Conservation (phyloP, 768 basidiomycete species). For the Pholiota molesta region DNA sequence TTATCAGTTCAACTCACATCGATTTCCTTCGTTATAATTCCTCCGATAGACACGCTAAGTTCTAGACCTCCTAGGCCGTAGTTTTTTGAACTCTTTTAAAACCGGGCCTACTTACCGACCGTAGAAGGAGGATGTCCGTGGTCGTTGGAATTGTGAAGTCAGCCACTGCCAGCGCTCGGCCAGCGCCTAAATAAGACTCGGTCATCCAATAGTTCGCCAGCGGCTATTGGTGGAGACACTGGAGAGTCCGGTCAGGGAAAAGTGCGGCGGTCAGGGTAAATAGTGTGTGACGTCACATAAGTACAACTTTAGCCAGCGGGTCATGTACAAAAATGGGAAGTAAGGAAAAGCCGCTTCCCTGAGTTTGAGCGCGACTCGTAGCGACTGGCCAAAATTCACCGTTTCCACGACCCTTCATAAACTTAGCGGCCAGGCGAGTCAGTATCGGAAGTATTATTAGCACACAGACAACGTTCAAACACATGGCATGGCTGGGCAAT, state of each 20-base stretch:
- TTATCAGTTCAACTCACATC: not conserved
- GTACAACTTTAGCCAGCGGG: not conserved
- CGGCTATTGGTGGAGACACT: not conserved
- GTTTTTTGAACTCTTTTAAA: no score
- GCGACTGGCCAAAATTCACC: not conserved
- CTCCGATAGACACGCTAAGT: not conserved
- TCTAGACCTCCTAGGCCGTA: not conserved
- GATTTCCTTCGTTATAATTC: not conserved
- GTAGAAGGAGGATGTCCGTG: no score
- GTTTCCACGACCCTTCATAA: not conserved
- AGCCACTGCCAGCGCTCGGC: no score
- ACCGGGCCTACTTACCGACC: no score
- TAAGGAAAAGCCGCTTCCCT: no score
- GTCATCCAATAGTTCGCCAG: not conserved
- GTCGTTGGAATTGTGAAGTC: not conserved
- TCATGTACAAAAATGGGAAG: not conserved
- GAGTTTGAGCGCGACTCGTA: no score
- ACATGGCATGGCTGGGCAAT: not conserved
- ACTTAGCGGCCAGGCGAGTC: not conserved
- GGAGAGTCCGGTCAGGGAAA: not conserved
- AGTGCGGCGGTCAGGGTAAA: not conserved
- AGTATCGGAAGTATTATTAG: not conserved
- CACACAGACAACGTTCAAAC: not conserved
- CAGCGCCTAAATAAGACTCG: not conserved
- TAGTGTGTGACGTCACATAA: not conserved